Conservation (phyloP, 75 land plant genomes). For the Cryptomeria japonica region DNA sequence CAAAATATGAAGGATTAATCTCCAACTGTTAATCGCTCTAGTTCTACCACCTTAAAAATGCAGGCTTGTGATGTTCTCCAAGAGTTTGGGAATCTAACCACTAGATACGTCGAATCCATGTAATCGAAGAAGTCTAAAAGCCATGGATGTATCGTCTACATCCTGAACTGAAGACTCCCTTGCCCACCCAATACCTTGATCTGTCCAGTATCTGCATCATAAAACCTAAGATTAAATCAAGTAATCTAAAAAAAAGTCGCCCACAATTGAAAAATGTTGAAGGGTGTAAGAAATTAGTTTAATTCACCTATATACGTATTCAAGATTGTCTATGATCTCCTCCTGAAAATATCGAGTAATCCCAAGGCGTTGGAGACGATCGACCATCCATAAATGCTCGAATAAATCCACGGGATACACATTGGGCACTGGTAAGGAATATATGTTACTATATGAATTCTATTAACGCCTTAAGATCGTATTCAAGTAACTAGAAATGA, state of each 20-base stretch:
- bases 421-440: constrained; percentile 59
- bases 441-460: too few relatives aligned
- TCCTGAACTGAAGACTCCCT: constrained; percentile 57
- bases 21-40: too few relatives aligned
- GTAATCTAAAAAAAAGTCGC: background rate
- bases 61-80: too few relatives aligned
- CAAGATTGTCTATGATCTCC: constrained; percentile 59
- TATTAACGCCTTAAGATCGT: too few relatives aligned
- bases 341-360: constrained; percentile 58
- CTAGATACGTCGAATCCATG: constrained; percentile 80
- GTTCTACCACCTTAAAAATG: too few relatives aligned
- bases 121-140: constrained; percentile 76
- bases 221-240: background rate
- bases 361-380: constrained; percentile 85
- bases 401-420: constrained; percentile 91
- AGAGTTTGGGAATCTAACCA: constrained; percentile 24
- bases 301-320: constrained; percentile 68
- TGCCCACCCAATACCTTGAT: constrained; percentile 87
- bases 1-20: background rate
- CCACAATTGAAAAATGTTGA: background rate
- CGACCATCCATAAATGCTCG: constrained; percentile 94
- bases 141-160: constrained; percentile 95
- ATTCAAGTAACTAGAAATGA: background rate
- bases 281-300: background rate
- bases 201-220: constrained; percentile 61